Conservation (phyloP, 2,329 filamentous ascomycete species). For the Chaetomiaceae sp. region DNA sequence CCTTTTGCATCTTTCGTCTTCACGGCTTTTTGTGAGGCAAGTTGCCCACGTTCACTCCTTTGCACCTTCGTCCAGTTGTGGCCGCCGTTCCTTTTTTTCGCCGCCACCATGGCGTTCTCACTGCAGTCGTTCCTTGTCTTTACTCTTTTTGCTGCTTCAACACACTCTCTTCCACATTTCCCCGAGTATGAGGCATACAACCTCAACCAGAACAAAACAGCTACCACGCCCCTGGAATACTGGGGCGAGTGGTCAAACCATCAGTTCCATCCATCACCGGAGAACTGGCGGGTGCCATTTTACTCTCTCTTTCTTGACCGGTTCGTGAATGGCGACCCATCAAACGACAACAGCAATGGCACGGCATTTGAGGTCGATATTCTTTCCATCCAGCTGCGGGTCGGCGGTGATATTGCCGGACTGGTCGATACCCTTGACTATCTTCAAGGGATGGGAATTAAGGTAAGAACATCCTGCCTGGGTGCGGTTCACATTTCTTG, state of each 20-base stretch:
- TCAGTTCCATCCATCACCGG: slow-evolving; percentile 49
- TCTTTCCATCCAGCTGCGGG: slow-evolving; percentile 55
- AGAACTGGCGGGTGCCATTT: slow-evolving; percentile 60
- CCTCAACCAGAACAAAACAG: slow-evolving; percentile 53
- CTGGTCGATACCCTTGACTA: slow-evolving; percentile 58
- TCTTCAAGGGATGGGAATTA: slow-evolving; percentile 60
- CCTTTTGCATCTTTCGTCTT: slow-evolving; percentile 3
- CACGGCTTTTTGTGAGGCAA: slow-evolving; percentile 4
- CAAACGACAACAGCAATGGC: slow-evolving; percentile 59
- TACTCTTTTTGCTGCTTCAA: slow-evolving; percentile 10
- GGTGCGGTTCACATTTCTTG: neutral
- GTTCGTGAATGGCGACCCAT: slow-evolving; percentile 61
- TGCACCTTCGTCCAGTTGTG: neutral
- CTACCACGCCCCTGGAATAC: slow-evolving; percentile 52
- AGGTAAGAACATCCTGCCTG: slow-evolving; percentile 35
- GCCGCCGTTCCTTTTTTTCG: slow-evolving; percentile 1
- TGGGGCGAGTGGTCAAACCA: slow-evolving; percentile 51
- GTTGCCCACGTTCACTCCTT: slow-evolving; percentile 7
- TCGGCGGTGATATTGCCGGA: slow-evolving; percentile 57
- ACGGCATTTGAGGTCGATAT: slow-evolving; percentile 57
- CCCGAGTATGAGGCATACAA: slow-evolving; percentile 40
- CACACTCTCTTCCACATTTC: slow-evolving; percentile 14
- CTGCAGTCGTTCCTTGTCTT: slow-evolving; percentile 11
- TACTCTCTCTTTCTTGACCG: slow-evolving; percentile 60
- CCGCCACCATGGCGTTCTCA: slow-evolving; percentile 7